These are phyloP conservation scores for Colletotrichum caudatum DNA, from an alignment of 2,329 filamentous ascomycete genomes.

Conservation along the genomic window DNA sequence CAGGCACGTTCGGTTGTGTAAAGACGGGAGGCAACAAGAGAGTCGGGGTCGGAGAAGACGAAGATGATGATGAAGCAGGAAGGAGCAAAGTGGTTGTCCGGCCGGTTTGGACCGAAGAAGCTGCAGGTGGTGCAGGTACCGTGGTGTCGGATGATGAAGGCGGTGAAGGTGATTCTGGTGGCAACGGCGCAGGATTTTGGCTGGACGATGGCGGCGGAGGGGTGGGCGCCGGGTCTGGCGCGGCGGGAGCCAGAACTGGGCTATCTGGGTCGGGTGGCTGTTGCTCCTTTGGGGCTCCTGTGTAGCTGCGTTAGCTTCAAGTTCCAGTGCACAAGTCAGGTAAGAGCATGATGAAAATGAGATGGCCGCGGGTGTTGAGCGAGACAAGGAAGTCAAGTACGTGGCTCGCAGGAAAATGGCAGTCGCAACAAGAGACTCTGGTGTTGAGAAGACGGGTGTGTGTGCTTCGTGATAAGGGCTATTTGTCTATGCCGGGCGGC, in stretches of 20 bases:
- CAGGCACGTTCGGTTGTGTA: not conserved
- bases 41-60: conserved; percentile 16
- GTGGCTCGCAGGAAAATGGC: not conserved
- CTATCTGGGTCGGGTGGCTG: conserved; percentile 15
- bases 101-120: conserved; percentile 7
- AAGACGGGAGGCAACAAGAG: conserved; percentile 8
- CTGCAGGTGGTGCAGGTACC: not conserved
- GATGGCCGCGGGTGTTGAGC: conserved; percentile 6
- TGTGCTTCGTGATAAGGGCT: conserved; percentile 8
- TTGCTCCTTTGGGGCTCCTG: conserved; percentile 21
- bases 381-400: not conserved
- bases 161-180: conserved; percentile 3
- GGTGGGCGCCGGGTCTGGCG: conserved; percentile 18
- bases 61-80: not conserved
- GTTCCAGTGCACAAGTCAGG: not conserved
- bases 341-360: conserved; percentile 23
- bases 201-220: conserved; percentile 7
- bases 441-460: conserved; percentile 1
- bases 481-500: conserved; percentile 5
- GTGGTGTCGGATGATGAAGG: conserved; percentile 8
- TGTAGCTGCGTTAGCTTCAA: conserved; percentile 18
- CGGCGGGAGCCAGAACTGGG: conserved; percentile 10
- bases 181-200: not conserved
- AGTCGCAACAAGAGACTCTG: conserved; percentile 1
- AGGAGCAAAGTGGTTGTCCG: conserved; percentile 10